A percentile compares a stretch with the other conserved stretches of the same genome.
These are phyloP conservation scores for Tricholoma terreum DNA, from an alignment of 768 basidiomycete species.

Conservation along the genomic window DNA sequence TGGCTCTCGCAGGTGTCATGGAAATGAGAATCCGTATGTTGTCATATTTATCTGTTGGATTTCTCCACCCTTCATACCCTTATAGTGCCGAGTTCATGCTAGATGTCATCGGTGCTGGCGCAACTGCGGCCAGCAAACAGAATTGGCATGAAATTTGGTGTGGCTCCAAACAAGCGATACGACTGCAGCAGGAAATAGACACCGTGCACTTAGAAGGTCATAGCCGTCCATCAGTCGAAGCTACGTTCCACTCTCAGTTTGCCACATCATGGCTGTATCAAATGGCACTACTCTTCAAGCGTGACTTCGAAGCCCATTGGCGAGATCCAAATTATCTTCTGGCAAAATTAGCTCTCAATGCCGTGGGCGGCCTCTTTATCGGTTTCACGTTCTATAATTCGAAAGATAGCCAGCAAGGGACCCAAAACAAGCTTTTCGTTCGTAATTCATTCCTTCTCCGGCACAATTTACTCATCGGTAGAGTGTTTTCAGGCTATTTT, in stretches of 20 bases:
- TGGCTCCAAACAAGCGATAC: constrained; percentile 37
- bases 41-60: too few species aligned
- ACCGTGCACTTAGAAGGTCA: constrained; percentile 48
- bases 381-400: constrained; percentile 66
- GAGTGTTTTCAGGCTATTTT: constrained; percentile 43
- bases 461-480: neutral
- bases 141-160: constrained; percentile 54
- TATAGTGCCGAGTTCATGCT: constrained; percentile 59
- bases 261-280: constrained; percentile 55
- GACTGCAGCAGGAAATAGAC: constrained; percentile 34
- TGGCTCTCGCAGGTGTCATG: constrained; percentile 58
- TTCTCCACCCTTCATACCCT: neutral
- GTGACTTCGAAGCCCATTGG: constrained; percentile 48
- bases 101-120: constrained; percentile 71
- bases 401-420: constrained; percentile 50
- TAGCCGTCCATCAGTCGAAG: constrained; percentile 33
- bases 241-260: constrained; percentile 40
- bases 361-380: constrained; percentile 53
- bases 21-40: constrained; percentile 70
- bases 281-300: constrained; percentile 38
- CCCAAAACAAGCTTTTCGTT: constrained; percentile 66
- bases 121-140: constrained; percentile 45
- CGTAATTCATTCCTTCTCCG: constrained; percentile 21
- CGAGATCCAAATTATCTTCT: constrained; percentile 57
- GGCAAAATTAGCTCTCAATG: constrained; percentile 55